Evolutionary conservation across 2,329 filamentous ascomycete species (phyloP).

Genomic region (Teratosphaeria gauchensis): DNA sequence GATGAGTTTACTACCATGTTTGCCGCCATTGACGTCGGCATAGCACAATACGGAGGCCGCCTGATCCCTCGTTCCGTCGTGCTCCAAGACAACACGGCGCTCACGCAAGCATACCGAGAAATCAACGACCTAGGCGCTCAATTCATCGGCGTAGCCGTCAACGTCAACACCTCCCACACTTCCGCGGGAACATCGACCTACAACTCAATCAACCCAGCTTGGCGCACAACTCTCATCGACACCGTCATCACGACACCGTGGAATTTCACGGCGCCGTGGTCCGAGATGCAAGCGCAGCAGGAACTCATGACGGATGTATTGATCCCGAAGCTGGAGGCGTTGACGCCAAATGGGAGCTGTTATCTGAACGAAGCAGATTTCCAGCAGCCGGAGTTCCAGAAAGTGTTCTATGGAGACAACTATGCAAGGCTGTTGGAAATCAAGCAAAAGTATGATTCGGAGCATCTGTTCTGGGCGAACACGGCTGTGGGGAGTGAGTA

Average conservation of each 20-base stretch:
- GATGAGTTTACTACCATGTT: conserved; percentile 26
- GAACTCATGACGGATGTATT: conserved; percentile 31
- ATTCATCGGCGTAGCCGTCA: conserved; percentile 31
- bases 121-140: conserved; percentile 26
- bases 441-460: conserved; percentile 35
- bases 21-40: conserved; percentile 23
- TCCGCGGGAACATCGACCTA: neutral
- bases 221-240: conserved; percentile 28
- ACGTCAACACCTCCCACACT: conserved; percentile 16
- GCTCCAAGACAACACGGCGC: conserved; percentile 23
- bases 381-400: conserved; percentile 31
- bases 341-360: conserved; percentile 30
- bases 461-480: conserved; percentile 31
- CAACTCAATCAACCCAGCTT: conserved; percentile 27
- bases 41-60: conserved; percentile 18
- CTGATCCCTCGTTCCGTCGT: conserved; percentile 29
- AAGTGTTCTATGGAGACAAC: conserved; percentile 34
- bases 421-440: conserved; percentile 28
- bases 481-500: conserved; percentile 32
- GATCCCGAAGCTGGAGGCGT: conserved; percentile 29
- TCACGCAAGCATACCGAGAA: conserved; percentile 26
- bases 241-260: conserved; percentile 29
- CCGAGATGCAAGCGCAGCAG: conserved; percentile 28
- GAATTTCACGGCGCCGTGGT: conserved; percentile 30
- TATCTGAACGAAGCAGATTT: conserved; percentile 38